Evolutionary conservation across 1,284 basidiomycete genomes (phyloP), one percentile per base, ranked within the genome.

Genomic region (Ceratobasidium theobromae): DNA sequence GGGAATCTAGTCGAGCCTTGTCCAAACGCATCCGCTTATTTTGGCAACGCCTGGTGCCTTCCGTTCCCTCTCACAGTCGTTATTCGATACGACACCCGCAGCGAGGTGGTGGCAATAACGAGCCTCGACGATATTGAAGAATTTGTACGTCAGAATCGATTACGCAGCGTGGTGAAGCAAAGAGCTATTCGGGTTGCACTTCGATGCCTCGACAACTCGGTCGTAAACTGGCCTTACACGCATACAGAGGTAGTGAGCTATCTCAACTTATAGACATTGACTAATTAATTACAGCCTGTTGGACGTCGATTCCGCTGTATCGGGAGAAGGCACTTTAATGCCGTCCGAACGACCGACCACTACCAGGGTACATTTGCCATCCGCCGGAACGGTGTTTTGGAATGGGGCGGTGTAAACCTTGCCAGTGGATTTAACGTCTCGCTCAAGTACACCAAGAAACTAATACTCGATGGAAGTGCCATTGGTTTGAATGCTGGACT

Each of bases 1-100:
- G 51, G 27, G 71, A 73, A 14, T 65, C 62, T 14, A 67, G 55
- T 21, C 9, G 70, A 1, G 73, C 76, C 18, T 73, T 45, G 18
- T n/a, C 77, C 1, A 73, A 76, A 0, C 80, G 82, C 64, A 79
- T 21, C 77, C 0, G 81, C 79, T 52, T 83, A 78, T 73, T 91
- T 90, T 73, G 89, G 89, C 35, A 88, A 87, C 71, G 84, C 84
- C 38, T 91, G 86, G 84, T 87, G 85, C 81, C 82, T 86, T 65
- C 89, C 85, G n/a, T 93, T 89, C 73, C 90, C 86, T 11, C 89
- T 85, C 1, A 85, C 85, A 0, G 75, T 89, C 58, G 86, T 91
- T 51, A 81, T 93, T 30, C 84, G 82, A 8, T 91, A 89, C 71
- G 90, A 93, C 70, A 81, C 86, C 14, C 21, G 46, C 66, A 86